Evolutionary conservation across 768 basidiomycete genomes (phyloP), one percentile per base, ranked within the genome.

Genomic region (Amanita subjunquillea): DNA sequence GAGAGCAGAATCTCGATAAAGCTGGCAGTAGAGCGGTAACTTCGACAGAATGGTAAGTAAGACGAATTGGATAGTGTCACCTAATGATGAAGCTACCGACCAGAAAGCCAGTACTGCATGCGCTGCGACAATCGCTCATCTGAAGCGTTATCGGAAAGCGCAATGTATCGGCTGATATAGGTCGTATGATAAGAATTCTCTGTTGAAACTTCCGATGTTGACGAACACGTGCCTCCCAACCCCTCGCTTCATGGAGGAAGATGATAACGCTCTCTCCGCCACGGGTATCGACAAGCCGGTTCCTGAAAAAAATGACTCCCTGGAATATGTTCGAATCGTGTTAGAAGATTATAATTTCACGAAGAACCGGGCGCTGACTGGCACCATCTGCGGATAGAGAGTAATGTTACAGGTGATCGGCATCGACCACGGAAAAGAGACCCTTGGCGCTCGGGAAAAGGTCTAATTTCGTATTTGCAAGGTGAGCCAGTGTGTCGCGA

Each of bases 31-130:
- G 15, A 23, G 43, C 43, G 43, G 43, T 44, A 25, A 27, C 43
- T 44, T 56, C 25, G 10, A 42, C 27, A 29, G 27, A 50, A 53
- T 23, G 7, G 20, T 44, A 6, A 58, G 47, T 39, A 43, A 23
- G 34, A 50, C 17, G 50, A 56, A 2, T 50, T 44, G 51, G 34
- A 56, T n/a, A 29, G 27, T 29, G 6, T 29, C 51, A 7, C 44
- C 47, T 20, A 38, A 22, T 25, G 20, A 53, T 53, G 49, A 40
- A 58, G 53, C 50, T 45, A 58, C 59, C 48, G 50, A 25, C 59
- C 57, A 50, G 54, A 55, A 56, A 60, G 58, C 55, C 57, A 58
- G 53, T 52, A 53, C 47, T 20, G 12, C 44, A 60, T 60, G 55
- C 55, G 55, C 25, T 56, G 50, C 48, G 58, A 51, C 53, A 60